phyloP scores from a whole-genome alignment of 192 early-diverging fungal genomes.

The Podila horticola region DNA sequence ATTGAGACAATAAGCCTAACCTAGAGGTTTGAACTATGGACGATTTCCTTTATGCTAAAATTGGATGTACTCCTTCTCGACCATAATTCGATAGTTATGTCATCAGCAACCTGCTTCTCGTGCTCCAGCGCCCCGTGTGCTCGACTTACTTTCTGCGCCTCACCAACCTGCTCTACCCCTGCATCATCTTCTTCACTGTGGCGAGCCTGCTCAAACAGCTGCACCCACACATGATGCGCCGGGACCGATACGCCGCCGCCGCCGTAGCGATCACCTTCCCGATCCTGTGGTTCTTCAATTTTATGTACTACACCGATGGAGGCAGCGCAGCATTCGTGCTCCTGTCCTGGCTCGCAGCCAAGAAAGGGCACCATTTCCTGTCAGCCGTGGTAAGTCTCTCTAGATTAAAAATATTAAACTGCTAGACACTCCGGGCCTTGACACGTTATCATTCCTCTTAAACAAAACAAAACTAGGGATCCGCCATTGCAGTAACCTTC shows the following conservation, averaged over 20 bases:
- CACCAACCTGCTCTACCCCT: slow-evolving; percentile 75
- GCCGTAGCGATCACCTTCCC: slow-evolving; percentile 77
- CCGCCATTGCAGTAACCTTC: slow-evolving; percentile 67
- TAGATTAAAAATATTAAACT: not conserved
- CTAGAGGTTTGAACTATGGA: too few relatives aligned
- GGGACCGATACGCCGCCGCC: slow-evolving; percentile 29
- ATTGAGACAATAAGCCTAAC: not conserved
- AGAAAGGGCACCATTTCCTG: slow-evolving; percentile 51
- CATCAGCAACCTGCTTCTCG: slow-evolving; percentile 35
- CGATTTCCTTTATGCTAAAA: too few relatives aligned
- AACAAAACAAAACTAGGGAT: slow-evolving; percentile 2
- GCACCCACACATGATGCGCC: slow-evolving; percentile 39
- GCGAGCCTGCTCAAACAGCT: slow-evolving; percentile 48
- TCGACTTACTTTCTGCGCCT: slow-evolving; percentile 60
- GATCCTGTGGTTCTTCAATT: slow-evolving; percentile 83
- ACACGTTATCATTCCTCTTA: too few relatives aligned
- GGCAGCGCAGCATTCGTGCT: slow-evolving; percentile 87
- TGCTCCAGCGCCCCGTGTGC: slow-evolving; percentile 33
- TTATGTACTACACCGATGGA: slow-evolving; percentile 94
- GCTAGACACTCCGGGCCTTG: not conserved
- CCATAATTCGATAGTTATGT: slow-evolving; percentile 42
- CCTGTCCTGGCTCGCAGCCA: slow-evolving; percentile 66
- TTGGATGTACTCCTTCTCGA: too few relatives aligned
- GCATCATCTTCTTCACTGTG: slow-evolving; percentile 61
- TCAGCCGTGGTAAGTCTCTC: slow-evolving; percentile 67